Evolutionary conservation across 805 yeast genomes (phyloP).

Genomic region (Wickerhamomyces kurtzmanii): DNA sequence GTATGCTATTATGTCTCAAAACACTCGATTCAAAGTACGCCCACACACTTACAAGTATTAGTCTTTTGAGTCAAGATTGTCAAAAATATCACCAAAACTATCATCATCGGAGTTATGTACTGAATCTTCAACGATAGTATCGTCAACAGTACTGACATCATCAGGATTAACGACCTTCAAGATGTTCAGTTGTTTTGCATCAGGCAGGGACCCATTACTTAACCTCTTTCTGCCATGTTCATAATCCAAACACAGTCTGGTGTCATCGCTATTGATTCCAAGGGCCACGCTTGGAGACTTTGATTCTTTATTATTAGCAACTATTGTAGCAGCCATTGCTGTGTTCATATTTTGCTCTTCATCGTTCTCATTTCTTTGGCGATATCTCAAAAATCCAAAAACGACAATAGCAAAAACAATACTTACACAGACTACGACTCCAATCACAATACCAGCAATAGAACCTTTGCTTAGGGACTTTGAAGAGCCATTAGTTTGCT

Average conservation of each 20-base stretch:
- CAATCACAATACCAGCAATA: slow-evolving; percentile 54
- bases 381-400: slow-evolving; percentile 31
- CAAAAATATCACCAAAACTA: slow-evolving; percentile 5
- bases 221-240: slow-evolving; percentile 34
- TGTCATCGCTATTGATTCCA: slow-evolving; percentile 2
- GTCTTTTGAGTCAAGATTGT: slow-evolving; percentile 5
- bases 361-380: slow-evolving; percentile 26
- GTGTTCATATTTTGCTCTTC: slow-evolving; percentile 18
- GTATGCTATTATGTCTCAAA: too few relatives aligned
- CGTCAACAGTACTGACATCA: slow-evolving; percentile 7
- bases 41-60: not conserved
- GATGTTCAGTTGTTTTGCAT: slow-evolving; percentile 33
- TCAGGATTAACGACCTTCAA: slow-evolving; percentile 43
- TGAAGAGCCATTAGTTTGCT: slow-evolving; percentile 6
- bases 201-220: slow-evolving; percentile 47
- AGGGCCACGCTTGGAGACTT: slow-evolving; percentile 1
- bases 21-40: too few relatives aligned
- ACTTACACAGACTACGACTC: slow-evolving; percentile 35
- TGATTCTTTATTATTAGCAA: not conserved
- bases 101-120: slow-evolving; percentile 4
- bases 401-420: slow-evolving; percentile 27
- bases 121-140: too few relatives aligned
- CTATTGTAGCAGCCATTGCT: slow-evolving; percentile 1
- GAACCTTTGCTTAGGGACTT: slow-evolving; percentile 29
- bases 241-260: slow-evolving; percentile 16